Evolutionary conservation across 805 yeast genomes (phyloP), one percentile per base, ranked within the genome.

Genomic region (Suhomyces pyralidae): DNA sequence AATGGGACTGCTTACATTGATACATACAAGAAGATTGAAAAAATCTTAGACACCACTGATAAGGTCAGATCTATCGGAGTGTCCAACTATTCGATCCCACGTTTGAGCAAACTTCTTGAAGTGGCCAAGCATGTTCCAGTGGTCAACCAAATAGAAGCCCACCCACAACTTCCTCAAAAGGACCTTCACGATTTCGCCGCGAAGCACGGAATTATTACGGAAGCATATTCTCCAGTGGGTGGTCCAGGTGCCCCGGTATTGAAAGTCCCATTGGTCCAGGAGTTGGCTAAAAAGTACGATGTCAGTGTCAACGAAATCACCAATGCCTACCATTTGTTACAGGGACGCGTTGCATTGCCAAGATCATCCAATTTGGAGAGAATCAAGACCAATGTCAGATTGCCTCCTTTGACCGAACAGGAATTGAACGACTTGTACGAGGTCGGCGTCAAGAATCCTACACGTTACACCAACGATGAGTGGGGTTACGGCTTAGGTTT

Each of bases 351-450:
- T 8, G 83, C 80, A 1, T 68, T 88, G 46, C 90, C 94, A 45
- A 82, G 92, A 70, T 85, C 96, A 0, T 76, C 83, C 14, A 88
- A 86, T 49, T 73, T 80, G n/a, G 78, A 77, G 22, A 81, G 96
- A 65, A 80, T 89, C 49, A 72, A 67, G 54, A 59, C 61, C 10
- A 75, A 70, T n/a, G 63, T 67, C 17, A 54, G 63, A 42, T 59
- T 66, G 34, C 77, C 80, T 5, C 61, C 65, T 2, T 58, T 79
- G 40, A 62, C 76, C 2, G 52, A 63, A 25, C 72, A 69, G 8
- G 82, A 79, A 9, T 55, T 78, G 30, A 53, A 51, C 0, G 49
- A 51, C 62, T 65, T 56, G 81, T 66, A 56, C 59, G 48, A 62
- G 38, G 49, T 67, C 34, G 76, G 77, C 17, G 54, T 34, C 2